Evolutionary conservation across 2,329 filamentous ascomycete species (phyloP).

Genomic region (Fusarium oligoseptatum): DNA sequence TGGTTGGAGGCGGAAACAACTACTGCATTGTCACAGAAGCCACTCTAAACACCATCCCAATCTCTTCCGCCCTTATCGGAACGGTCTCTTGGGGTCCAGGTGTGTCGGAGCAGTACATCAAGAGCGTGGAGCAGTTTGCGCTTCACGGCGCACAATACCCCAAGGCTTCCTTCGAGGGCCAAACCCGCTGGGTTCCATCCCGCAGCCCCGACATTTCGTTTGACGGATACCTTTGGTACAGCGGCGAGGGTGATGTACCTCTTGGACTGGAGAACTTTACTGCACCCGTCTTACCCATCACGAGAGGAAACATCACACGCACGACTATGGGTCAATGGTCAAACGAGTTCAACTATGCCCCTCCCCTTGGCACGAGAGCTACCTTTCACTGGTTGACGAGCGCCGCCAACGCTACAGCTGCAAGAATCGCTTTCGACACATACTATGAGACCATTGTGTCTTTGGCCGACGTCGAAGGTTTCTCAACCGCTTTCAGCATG

Average conservation of each 20-base stretch:
- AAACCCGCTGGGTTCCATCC: constrained; percentile 4
- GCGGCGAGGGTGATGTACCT: constrained; percentile 1
- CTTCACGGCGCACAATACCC: constrained; percentile 2
- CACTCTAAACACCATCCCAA: neutral
- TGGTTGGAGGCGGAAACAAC: constrained; percentile 7
- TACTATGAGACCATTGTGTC: constrained; percentile 3
- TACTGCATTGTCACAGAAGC: constrained; percentile 2
- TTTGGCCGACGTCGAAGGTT: constrained; percentile 8
- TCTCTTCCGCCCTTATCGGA: neutral
- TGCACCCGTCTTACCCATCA: constrained; percentile 1
- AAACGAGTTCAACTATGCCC: constrained; percentile 4
- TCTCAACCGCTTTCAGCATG: constrained; percentile 9
- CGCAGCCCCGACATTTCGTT: constrained; percentile 5
- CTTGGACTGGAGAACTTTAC: constrained; percentile 10
- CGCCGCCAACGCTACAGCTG: constrained; percentile 1
- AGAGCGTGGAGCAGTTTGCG: constrained; percentile 7
- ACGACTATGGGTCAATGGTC: constrained; percentile 3
- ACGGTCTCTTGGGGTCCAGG: neutral
- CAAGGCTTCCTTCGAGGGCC: constrained; percentile 11
- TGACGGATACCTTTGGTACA: constrained; percentile 8
- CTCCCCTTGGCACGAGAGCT: neutral
- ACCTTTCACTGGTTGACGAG: constrained; percentile 2
- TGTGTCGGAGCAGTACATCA: constrained; percentile 5
- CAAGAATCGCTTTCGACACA: constrained; percentile 3
- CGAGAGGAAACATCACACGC: constrained; percentile 9